phyloP scores from a whole-genome alignment of 768 basidiomycete genomes.

The Infundibulicybe gibba region DNA sequence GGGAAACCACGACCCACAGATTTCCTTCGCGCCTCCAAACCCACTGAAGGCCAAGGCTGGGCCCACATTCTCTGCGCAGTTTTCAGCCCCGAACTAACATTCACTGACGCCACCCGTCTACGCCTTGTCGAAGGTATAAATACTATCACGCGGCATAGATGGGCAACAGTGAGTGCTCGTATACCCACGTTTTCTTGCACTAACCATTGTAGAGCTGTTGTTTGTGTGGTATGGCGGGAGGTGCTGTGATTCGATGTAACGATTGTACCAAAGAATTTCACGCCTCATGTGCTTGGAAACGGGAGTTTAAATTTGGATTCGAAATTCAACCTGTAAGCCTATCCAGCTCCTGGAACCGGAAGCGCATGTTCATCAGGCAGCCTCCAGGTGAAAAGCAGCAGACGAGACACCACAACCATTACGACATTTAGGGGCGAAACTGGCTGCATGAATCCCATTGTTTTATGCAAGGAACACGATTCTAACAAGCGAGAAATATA shows the following conservation, averaged over 20 bases:
- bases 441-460: conserved; percentile 74
- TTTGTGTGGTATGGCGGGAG: conserved; percentile 68
- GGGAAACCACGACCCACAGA: conserved; percentile 53
- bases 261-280: conserved; percentile 85
- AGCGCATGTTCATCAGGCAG: background rate
- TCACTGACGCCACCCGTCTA: conserved; percentile 70
- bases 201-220: conserved; percentile 55
- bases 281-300: conserved; percentile 85
- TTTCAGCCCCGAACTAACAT: conserved; percentile 82
- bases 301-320: conserved; percentile 85
- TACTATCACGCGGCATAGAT: conserved; percentile 64
- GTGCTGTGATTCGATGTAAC: conserved; percentile 79
- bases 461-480: conserved; percentile 80
- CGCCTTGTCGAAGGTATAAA: conserved; percentile 86
- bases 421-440: conserved; percentile 76
- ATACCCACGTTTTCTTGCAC: background rate
- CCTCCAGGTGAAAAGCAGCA: conserved; percentile 69
- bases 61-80: conserved; percentile 87
- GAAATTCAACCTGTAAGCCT: conserved; percentile 77
- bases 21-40: conserved; percentile 77
- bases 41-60: conserved; percentile 93
- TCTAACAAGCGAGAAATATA: conserved; percentile 63
- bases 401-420: conserved; percentile 60
- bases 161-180: conserved; percentile 59
- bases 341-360: no score